Evolutionary conservation across 345 rosid species (phyloP).

Genomic region (Arabis alpina): DNA sequence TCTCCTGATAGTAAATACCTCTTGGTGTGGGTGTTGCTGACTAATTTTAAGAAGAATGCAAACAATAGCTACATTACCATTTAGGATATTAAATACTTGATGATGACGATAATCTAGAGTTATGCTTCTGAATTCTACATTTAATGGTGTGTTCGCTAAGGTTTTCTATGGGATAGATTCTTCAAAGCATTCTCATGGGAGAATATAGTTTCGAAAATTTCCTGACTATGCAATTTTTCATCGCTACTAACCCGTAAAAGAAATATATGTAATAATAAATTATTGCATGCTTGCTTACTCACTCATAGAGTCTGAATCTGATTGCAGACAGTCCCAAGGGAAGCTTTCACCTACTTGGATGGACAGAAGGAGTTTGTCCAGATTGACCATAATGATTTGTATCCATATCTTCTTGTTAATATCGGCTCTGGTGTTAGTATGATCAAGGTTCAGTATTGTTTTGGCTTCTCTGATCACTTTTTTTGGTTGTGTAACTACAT

Average conservation of each 20-base stretch:
- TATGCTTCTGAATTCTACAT: not conserved
- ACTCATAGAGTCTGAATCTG: slow-evolving; percentile 17
- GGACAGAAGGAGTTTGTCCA: slow-evolving; percentile 71
- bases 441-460: slow-evolving; percentile 69
- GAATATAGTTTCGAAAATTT: not conserved
- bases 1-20: slow-evolving; percentile 1
- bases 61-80: not conserved
- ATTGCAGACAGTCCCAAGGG: slow-evolving; percentile 71
- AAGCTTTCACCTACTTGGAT: slow-evolving; percentile 76
- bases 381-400: slow-evolving; percentile 76
- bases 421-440: slow-evolving; percentile 96
- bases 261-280: not conserved
- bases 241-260: not conserved
- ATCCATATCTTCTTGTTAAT: slow-evolving; percentile 88
- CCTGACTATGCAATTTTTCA: not conserved
- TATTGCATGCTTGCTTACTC: slow-evolving; percentile 2
- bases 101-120: not conserved
- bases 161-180: not conserved
- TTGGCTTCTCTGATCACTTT: slow-evolving; percentile 11
- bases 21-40: not conserved
- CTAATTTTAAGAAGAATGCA: not conserved
- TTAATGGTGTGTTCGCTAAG: not conserved
- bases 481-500: not conserved
- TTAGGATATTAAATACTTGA: not conserved
- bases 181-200: not conserved